phyloP scores from a whole-genome alignment of 2,329 filamentous ascomycete species.

The Podosphaera leucotricha region DNA sequence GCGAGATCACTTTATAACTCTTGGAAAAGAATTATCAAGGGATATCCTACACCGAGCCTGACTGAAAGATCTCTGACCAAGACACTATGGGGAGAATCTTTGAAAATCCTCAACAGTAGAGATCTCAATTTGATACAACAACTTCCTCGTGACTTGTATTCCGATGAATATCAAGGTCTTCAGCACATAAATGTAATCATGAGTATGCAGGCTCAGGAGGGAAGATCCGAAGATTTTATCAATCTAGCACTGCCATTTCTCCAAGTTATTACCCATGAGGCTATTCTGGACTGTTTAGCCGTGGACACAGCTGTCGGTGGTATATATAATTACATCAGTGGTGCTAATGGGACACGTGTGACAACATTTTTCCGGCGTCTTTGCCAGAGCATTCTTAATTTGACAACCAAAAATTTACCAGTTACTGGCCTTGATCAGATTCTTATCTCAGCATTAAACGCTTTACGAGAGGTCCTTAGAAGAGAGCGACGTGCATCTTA shows the following conservation, averaged over 20 bases:
- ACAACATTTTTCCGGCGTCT: conserved; percentile 14
- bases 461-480: conserved; percentile 10
- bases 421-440: conserved; percentile 5
- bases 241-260: conserved; percentile 9
- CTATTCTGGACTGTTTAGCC: conserved; percentile 16
- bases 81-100: conserved; percentile 4
- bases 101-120: conserved; percentile 4
- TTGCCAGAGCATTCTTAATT: conserved; percentile 2
- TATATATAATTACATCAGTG: conserved; percentile 17
- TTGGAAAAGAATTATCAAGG: conserved; percentile 6
- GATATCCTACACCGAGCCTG: conserved; percentile 1
- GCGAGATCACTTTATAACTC: conserved; percentile 3
- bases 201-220: conserved; percentile 5
- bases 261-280: conserved; percentile 15
- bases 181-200: conserved; percentile 7
- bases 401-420: neutral
- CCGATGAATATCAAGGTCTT: conserved; percentile 3
- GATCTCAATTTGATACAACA: conserved; percentile 5
- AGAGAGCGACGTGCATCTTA: conserved; percentile 8
- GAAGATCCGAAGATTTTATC: conserved; percentile 6
- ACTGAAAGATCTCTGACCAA: conserved; percentile 3
- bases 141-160: conserved; percentile 5
- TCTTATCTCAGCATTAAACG: conserved; percentile 5
- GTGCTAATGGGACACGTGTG: conserved; percentile 13
- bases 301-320: conserved; percentile 16